Conservation (phyloP, 2,329 filamentous ascomycete genomes). For the Zasmidium cellare region DNA sequence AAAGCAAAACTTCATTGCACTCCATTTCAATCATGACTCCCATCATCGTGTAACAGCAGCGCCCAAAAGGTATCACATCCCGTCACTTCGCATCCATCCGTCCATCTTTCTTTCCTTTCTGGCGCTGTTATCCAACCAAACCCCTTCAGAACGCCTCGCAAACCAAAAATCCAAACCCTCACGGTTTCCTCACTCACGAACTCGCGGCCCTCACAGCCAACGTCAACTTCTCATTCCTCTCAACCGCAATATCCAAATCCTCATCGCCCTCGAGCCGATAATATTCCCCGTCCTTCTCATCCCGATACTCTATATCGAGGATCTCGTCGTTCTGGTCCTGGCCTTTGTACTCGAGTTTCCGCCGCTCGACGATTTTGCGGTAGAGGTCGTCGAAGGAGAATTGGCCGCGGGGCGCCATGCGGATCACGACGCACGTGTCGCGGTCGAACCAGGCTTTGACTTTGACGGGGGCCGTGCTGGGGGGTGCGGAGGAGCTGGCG, state of each 20-base stretch:
- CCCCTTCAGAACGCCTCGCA: too few relatives aligned
- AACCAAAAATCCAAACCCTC: neutral
- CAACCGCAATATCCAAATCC: constrained; percentile 77
- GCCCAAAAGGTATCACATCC: too few relatives aligned
- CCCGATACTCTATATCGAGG: constrained; percentile 79
- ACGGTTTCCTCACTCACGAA: neutral
- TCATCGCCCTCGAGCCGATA: constrained; percentile 74
- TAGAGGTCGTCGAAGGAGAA: constrained; percentile 76
- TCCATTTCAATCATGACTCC: too few relatives aligned
- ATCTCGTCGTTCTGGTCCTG: constrained; percentile 44
- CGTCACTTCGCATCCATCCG: too few relatives aligned
- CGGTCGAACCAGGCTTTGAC: constrained; percentile 89
- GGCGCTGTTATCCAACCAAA: too few relatives aligned
- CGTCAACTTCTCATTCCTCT: constrained; percentile 83
- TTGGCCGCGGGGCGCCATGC: constrained; percentile 69
- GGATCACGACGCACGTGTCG: constrained; percentile 86
- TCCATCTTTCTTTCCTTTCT: neutral
- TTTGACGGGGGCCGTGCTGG: constrained; percentile 60
- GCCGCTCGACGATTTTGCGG: constrained; percentile 79
- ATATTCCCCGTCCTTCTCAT: constrained; percentile 75
- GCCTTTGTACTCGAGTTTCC: constrained; percentile 63
- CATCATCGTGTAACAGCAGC: too few relatives aligned
- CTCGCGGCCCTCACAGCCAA: constrained; percentile 49
- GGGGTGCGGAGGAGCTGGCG: constrained; percentile 17
- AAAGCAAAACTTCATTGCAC: too few relatives aligned